Evolutionary conservation across 1,284 basidiomycete genomes (phyloP).

Genomic region (Porodaedalea pini): DNA sequence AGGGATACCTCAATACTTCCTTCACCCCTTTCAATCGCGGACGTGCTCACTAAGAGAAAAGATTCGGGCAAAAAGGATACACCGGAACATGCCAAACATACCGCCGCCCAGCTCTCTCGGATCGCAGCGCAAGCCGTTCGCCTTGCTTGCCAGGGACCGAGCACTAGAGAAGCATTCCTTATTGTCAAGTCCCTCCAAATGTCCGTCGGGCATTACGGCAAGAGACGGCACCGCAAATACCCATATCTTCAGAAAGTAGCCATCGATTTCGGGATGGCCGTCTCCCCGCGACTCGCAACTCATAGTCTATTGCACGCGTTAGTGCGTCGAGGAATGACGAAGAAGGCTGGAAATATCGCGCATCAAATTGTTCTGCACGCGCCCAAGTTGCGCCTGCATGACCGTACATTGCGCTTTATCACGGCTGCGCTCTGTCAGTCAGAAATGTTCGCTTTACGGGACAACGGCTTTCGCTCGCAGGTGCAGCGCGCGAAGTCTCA

Average conservation of each 20-base stretch:
- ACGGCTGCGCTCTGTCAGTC: neutral
- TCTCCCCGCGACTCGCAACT: conserved; percentile 55
- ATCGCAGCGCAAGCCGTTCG: conserved; percentile 21
- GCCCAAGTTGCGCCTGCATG: conserved; percentile 45
- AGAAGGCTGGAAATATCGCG: conserved; percentile 48
- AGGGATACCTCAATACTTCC: conserved; percentile 14
- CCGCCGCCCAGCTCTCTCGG: conserved; percentile 21
- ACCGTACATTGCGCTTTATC: conserved; percentile 16
- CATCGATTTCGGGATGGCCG: conserved; percentile 44
- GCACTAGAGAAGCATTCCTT: conserved; percentile 14
- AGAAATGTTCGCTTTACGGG: neutral
- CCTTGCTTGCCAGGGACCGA: conserved; percentile 13
- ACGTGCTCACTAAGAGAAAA: neutral
- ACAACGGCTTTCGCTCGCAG: conserved; percentile 4
- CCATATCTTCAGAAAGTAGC: conserved; percentile 19
- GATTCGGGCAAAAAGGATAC: neutral
- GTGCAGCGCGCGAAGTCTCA: conserved; percentile 10
- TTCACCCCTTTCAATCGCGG: conserved; percentile 5
- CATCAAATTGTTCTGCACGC: conserved; percentile 48
- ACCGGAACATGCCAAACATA: neutral
- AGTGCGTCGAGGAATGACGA: conserved; percentile 45
- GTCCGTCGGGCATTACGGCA: neutral
- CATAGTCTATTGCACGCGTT: conserved; percentile 64
- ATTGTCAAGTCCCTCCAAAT: conserved; percentile 16
- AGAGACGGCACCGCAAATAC: neutral